Conservation (phyloP, 2,329 filamentous ascomycete species). For the Huntiella abstrusa region DNA sequence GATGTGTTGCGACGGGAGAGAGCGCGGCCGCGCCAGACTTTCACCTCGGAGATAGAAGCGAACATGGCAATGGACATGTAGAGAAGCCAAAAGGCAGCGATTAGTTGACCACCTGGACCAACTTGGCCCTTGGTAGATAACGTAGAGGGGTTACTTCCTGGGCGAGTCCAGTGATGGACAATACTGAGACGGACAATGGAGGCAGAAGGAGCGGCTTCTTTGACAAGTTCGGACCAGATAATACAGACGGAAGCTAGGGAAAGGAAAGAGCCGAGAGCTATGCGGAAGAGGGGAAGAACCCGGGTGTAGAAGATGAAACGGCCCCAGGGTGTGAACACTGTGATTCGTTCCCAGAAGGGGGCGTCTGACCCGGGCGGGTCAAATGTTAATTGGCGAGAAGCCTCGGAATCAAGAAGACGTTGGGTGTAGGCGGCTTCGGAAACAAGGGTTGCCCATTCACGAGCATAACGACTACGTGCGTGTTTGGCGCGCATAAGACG, state of each 20-base stretch:
- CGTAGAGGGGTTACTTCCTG: background rate
- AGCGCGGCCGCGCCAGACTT: conserved; percentile 92
- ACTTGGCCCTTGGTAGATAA: conserved; percentile 45
- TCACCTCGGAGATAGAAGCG: conserved; percentile 74
- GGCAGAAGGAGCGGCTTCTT: conserved; percentile 56
- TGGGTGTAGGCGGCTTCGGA: conserved; percentile 57
- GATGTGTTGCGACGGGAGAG: conserved; percentile 82
- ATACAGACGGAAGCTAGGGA: conserved; percentile 62
- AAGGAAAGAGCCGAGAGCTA: conserved; percentile 47
- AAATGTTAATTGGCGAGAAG: conserved; percentile 65
- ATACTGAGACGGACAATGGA: conserved; percentile 51
- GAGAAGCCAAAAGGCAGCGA: conserved; percentile 72
- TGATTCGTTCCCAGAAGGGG: conserved; percentile 33
- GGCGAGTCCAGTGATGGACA: conserved; percentile 52
- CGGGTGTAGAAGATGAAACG: conserved; percentile 63
- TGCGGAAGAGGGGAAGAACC: conserved; percentile 47
- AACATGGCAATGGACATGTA: conserved; percentile 93
- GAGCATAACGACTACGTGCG: conserved; percentile 60
- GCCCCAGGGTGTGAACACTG: conserved; percentile 58
- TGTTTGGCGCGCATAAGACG: conserved; percentile 68
- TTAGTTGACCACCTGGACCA: conserved; percentile 69
- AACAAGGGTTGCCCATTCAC: conserved; percentile 71
- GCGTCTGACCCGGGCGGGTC: conserved; percentile 36
- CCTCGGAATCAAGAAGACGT: conserved; percentile 64
- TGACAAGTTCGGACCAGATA: conserved; percentile 86